A percentile compares a stretch with the other conserved stretches of the same genome.
Evolutionary conservation across 2,329 filamentous ascomycete species (phyloP).

Genomic region (Nigrospora oryzae): DNA sequence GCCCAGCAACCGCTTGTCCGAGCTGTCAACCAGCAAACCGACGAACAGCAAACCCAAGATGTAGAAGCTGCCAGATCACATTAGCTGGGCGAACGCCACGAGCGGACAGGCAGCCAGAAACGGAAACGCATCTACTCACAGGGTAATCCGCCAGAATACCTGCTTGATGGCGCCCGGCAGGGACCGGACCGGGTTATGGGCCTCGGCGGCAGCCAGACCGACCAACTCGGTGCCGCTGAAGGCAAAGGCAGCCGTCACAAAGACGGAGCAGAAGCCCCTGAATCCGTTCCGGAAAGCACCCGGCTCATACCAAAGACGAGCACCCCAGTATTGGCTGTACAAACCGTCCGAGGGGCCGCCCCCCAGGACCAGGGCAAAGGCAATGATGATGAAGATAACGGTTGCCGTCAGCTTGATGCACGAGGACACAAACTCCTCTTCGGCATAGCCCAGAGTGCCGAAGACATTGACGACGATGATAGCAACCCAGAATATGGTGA

Average conservation of each 20-base stretch:
- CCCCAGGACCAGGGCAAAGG: conserved; percentile 49
- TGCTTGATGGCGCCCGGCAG: conserved; percentile 81
- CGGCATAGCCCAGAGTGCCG: conserved; percentile 45
- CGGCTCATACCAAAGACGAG: conserved; percentile 38
- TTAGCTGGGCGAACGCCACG: conserved; percentile 2
- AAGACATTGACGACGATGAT: conserved; percentile 48
- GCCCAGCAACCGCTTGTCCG: conserved; percentile 36
- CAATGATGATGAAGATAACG: conserved; percentile 56
- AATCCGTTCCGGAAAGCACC: conserved; percentile 63
- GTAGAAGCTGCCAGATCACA: conserved; percentile 30
- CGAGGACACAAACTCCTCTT: conserved; percentile 52
- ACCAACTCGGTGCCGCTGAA: conserved; percentile 69
- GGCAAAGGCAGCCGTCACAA: conserved; percentile 65
- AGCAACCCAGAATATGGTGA: conserved; percentile 43
- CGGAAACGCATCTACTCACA: conserved; percentile 29
- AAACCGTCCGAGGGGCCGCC: conserved; percentile 44
- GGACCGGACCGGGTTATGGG: conserved; percentile 59
- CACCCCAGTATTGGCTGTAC: conserved; percentile 39
- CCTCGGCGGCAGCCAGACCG: conserved; percentile 67
- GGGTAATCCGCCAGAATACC: conserved; percentile 51
- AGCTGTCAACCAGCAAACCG: conserved; percentile 37
- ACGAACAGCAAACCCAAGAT: conserved; percentile 43
- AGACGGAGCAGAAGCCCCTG: conserved; percentile 63
- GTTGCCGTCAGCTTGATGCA: conserved; percentile 49
- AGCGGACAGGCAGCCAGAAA: conserved; percentile 22